Base-by-base conservation (phyloP, 1,284 basidiomycete species). In the Golubevia pallescens region DNA sequence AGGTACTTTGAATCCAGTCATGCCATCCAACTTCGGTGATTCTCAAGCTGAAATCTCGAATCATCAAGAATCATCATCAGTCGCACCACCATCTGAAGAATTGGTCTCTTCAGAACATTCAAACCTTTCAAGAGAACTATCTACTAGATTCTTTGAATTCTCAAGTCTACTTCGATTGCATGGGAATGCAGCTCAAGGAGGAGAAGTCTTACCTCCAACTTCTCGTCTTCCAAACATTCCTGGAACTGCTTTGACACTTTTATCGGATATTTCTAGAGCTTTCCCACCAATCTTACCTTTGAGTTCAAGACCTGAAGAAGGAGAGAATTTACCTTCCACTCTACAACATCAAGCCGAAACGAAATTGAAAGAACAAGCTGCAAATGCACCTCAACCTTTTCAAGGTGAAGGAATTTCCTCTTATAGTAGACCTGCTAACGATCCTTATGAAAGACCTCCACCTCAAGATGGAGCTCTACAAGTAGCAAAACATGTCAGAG, bases 201-300 rank as follows among this genome's bases (percentile, higher is more conserved):
- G 73, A 61, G 79, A 80, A 28, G 68, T 76, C 5, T 69, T 84
- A 2, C 82, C 81, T 0, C 67, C 78, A 0, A 79, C 81, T 1
- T 69, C 70, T 38, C 69, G 73, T 6, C 75, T 85, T 2, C 82
- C 82, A 20, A 78, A 74, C 58, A 64, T 85, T 14, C 81, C 82
- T 1, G 63, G 69, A 1, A 84, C 82, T 8, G 79, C 79, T 13
- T 53, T 84, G 57, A 71, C 79, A 2, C 70, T 80, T 4, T 62
- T 67, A 19, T 66, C 68, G 32, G 82, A 84, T 20, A 64, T 82
- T 20, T 64, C 71, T 24, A 69, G 64, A 53, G 64, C 65, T 32
- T 85, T 83, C 58, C 80, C 80, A 5, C 80, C 81, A 0, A 57
- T 64, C 1, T 53, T 61, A 34, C 20, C 54, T 42, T 53, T 21